Evolutionary conservation across 2,329 filamentous ascomycete genomes (phyloP).

Genomic region (Juglanconis sp.): DNA sequence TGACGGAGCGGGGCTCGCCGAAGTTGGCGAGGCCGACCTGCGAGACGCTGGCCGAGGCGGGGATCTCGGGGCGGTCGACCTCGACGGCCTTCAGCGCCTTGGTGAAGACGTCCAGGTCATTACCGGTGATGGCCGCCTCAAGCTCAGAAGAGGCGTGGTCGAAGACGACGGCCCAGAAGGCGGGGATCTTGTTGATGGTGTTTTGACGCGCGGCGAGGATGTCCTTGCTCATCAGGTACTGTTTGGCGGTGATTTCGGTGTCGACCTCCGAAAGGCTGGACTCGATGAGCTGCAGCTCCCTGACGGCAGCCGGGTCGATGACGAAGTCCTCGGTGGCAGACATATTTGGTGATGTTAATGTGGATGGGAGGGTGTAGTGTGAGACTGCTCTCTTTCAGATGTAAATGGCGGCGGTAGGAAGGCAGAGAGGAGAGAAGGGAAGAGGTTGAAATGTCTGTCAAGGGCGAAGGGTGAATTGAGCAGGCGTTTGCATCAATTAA

Average conservation of each 20-base stretch:
- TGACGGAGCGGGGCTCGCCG: constrained; percentile 62
- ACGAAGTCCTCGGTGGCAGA: constrained; percentile 23
- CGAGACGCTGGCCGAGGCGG: constrained; percentile 27
- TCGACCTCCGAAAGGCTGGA: constrained; percentile 29
- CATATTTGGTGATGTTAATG: constrained; percentile 21
- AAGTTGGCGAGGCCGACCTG: constrained; percentile 29
- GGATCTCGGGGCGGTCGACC: constrained; percentile 44
- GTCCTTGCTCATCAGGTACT: constrained; percentile 28
- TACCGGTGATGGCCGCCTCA: constrained; percentile 59
- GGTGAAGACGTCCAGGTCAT: constrained; percentile 57
- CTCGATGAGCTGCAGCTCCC: constrained; percentile 31
- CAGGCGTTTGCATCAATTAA: too few species aligned
- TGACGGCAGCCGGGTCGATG: constrained; percentile 30
- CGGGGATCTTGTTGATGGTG: constrained; percentile 54
- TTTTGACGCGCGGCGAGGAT: constrained; percentile 57
- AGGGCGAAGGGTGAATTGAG: too few species aligned
- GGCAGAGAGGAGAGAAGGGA: too few species aligned
- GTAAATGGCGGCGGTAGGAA: background rate
- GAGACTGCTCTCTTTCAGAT: background rate
- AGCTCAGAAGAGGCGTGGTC: constrained; percentile 55
- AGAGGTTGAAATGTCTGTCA: background rate
- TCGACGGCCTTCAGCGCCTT: constrained; percentile 53
- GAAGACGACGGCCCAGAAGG: constrained; percentile 69
- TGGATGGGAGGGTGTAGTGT: constrained; percentile 46
- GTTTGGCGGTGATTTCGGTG: constrained; percentile 30